Evolutionary conservation across 768 basidiomycete genomes (phyloP), one percentile per base, ranked within the genome.

Genomic region (Podaxis sp.): DNA sequence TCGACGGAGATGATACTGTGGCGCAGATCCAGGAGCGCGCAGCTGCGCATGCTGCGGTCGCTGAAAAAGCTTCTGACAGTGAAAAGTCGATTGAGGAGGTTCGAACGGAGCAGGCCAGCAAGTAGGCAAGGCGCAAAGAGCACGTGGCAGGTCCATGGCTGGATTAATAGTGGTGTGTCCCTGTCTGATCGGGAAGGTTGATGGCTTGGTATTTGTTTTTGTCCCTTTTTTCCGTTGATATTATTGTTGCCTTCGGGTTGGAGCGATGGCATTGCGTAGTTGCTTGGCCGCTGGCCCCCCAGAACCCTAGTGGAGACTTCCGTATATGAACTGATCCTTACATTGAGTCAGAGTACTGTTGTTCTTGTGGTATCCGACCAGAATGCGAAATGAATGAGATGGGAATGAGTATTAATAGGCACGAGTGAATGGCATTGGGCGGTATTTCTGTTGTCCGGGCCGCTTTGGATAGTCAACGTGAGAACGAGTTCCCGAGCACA

Each of bases 1-100:
- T 88, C 74, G 86, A 88, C 66, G 85, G 85, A 41, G 80, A 85
- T 27, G 81, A 83, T 4, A 77, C 76, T 11, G 65, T 81, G 25
- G 67, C 74, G 11, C 67, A 65, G 56, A 76, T 82, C n/a, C 41
- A 71, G 3, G 72, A 66, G 40, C 68, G 64, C 25, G 73, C 69
- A 36, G 72, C 66, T 22, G 68, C 68, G n/a, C 63, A 70, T 24
- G 69, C 64, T 37, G 71, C 66, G 8, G 54, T 66, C 24, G 36
- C 64, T 2, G 65, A 70, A 7, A 43, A 59, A 33, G 68, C 57
- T 13, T 57, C 61, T 15, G 61, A 58, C n/a, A 67, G 64, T 43
- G 54, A 43, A 59, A 55, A 25, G 38, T 56, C 40, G 25, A 57
- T 67, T 22, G 70, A 70, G 64, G 69, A 69, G 36, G 59, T 65